phyloP scores from a whole-genome alignment of 305 asterid species.

The Ruellia speciosa region DNA sequence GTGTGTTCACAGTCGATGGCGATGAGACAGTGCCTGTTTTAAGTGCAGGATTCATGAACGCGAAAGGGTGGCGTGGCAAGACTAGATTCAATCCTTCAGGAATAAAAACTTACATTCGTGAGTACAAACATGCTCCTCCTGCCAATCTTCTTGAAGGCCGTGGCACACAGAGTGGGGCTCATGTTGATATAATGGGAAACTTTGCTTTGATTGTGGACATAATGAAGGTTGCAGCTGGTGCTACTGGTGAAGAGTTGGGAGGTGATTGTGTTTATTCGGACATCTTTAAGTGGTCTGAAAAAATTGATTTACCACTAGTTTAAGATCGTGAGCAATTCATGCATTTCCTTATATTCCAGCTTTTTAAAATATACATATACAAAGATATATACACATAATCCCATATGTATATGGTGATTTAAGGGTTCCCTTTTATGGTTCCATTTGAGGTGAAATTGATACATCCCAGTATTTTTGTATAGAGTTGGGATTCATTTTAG shows the following conservation, averaged over 20 bases:
- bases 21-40: slow-evolving; percentile 81
- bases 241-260: slow-evolving; percentile 65
- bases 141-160: slow-evolving; percentile 70
- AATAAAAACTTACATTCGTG: slow-evolving; percentile 47
- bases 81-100: slow-evolving; percentile 81
- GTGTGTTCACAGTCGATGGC: slow-evolving; percentile 60
- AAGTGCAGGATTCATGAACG: slow-evolving; percentile 77
- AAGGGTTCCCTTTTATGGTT: too few species aligned
- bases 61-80: slow-evolving; percentile 85
- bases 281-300: slow-evolving; percentile 69
- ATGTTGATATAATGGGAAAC: slow-evolving; percentile 86
- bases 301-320: slow-evolving; percentile 44
- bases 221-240: slow-evolving; percentile 75
- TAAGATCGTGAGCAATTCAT: too few species aligned
- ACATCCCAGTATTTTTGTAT: too few species aligned
- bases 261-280: slow-evolving; percentile 68
- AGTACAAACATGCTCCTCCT: slow-evolving; percentile 77
- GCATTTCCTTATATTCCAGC: too few species aligned
- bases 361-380: too few species aligned
- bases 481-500: too few species aligned
- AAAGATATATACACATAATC: too few species aligned
- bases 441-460: too few species aligned
- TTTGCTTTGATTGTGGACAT: slow-evolving; percentile 70
- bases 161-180: slow-evolving; percentile 88
- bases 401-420: too few species aligned